Evolutionary conservation across 805 yeast species (phyloP).

Genomic region (Nakazawaea holstii): DNA sequence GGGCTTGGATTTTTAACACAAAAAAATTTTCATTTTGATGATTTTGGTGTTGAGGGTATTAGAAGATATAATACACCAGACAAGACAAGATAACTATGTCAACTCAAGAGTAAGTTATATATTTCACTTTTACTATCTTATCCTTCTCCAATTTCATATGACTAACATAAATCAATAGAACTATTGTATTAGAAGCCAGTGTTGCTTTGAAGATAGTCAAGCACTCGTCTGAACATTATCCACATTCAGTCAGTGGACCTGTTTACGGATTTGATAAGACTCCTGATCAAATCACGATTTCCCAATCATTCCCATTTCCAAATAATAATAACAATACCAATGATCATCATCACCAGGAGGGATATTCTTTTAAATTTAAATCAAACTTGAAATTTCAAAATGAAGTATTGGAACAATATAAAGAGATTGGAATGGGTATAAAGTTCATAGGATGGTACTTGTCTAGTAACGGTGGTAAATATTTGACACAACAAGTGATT

Average conservation of each 20-base stretch:
- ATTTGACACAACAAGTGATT: conserved; percentile 57
- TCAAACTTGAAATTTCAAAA: conserved; percentile 64
- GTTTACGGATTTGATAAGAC: conserved; percentile 69
- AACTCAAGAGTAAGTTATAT: conserved; percentile 1
- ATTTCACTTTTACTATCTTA: background rate
- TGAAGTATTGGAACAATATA: conserved; percentile 58
- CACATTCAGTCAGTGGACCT: conserved; percentile 63
- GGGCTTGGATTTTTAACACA: background rate
- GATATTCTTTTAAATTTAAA: conserved; percentile 54
- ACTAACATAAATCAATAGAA: conserved; percentile 1
- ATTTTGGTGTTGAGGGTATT: background rate
- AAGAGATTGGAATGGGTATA: conserved; percentile 57
- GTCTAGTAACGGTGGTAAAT: conserved; percentile 62
- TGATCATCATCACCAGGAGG: conserved; percentile 33
- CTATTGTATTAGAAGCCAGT: conserved; percentile 45
- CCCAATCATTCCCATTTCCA: conserved; percentile 70
- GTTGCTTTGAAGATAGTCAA: conserved; percentile 56
- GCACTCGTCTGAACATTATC: conserved; percentile 60
- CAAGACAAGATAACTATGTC: too few species aligned
- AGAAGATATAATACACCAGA: too few species aligned
- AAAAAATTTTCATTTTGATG: conserved; percentile 3
- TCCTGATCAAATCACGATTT: conserved; percentile 39
- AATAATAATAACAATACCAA: conserved; percentile 38
- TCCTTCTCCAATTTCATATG: background rate
- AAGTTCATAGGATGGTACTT: conserved; percentile 82